Evolutionary conservation across 2,329 filamentous ascomycete genomes (phyloP), one percentile per base, ranked within the genome.

Genomic region (Podosphaera xanthii): DNA sequence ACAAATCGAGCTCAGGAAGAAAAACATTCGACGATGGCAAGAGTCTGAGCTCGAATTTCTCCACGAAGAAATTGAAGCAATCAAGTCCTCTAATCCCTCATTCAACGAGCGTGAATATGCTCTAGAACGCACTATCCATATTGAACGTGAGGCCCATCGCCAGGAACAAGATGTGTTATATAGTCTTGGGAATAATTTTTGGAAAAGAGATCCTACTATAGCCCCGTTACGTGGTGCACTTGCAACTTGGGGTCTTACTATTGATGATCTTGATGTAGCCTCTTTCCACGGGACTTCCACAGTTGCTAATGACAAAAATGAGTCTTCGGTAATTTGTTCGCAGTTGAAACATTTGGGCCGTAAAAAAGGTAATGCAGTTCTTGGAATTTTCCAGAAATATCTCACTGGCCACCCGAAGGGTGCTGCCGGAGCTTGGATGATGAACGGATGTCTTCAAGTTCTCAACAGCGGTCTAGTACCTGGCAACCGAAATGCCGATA

Each of bases 271-370:
- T 42, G 86, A 79, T 66, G 89, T 98, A 63, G 91, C 92, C 14
- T 97, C 92, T 12, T 97, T 97, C 87, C 92, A 98, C 76, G 92
- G 92, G 68, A 98, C 92, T 48, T 97, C 92, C 0, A 98, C 92
- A 64, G 89, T 94, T 70, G 92, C 92, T 66, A 98, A 98, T 72
- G 92, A 98, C 77, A 97, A 97, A 83, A 98, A 98, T 73, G 92
- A 98, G 72, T 97, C 92, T 22, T 90, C 90, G 59, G 92, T 96
- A 69, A 86, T 98, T 67, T 96, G 91, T 77, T 83, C 96, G 72
- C 94, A 98, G 74, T 82, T 98, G 72, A 83, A 84, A 66, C 94
- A 98, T 70, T 83, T 98, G 58, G 92, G 92, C 64, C 87, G 92
- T 67, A 85, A 84, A 73, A 96, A 96, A 82, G 92, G 94, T 68